Conservation (phyloP, 306 rosid genomes). For the Fragaria ananassa region DNA sequence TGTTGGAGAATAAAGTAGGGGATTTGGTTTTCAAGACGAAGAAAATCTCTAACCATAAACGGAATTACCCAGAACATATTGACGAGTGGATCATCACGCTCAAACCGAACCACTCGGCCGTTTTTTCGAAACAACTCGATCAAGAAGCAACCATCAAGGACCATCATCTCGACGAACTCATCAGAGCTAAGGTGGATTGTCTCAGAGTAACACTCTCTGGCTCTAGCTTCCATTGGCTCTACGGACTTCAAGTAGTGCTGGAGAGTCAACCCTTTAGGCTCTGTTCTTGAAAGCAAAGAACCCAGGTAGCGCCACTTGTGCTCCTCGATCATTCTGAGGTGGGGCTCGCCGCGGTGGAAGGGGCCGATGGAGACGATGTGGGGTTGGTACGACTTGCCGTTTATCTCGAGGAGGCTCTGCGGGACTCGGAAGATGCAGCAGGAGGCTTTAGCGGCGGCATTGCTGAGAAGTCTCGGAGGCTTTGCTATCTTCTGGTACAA, state of each 20-base stretch:
- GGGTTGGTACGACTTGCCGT: constrained; percentile 58
- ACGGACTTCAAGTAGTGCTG: constrained; percentile 22
- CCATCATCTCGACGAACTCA: constrained; percentile 52
- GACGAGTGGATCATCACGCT: constrained; percentile 42
- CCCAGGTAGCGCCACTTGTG: constrained; percentile 56
- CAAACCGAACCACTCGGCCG: constrained; percentile 24
- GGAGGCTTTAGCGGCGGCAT: constrained; percentile 38
- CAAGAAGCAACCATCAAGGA: constrained; percentile 68
- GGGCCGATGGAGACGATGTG: constrained; percentile 70
- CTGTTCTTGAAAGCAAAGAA: constrained; percentile 37
- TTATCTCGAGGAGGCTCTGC: constrained; percentile 37
- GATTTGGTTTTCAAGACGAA: constrained; percentile 67
- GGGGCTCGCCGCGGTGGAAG: constrained; percentile 39
- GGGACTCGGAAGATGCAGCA: constrained; percentile 60
- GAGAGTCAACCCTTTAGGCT: constrained; percentile 7
- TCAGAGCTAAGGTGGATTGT: constrained; percentile 17
- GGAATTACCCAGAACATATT: constrained; percentile 50
- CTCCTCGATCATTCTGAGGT: constrained; percentile 51
- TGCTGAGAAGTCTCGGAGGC: constrained; percentile 44
- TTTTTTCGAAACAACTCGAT: constrained; percentile 47
- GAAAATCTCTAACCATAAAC: constrained; percentile 47
- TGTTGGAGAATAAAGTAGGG: constrained; percentile 50
- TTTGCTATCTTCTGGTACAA: constrained; percentile 39
- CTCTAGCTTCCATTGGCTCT: constrained; percentile 31
- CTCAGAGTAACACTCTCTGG: constrained; percentile 64